Base-by-base conservation (phyloP, 768 basidiomycete species). In the Termitomyces sp. region DNA sequence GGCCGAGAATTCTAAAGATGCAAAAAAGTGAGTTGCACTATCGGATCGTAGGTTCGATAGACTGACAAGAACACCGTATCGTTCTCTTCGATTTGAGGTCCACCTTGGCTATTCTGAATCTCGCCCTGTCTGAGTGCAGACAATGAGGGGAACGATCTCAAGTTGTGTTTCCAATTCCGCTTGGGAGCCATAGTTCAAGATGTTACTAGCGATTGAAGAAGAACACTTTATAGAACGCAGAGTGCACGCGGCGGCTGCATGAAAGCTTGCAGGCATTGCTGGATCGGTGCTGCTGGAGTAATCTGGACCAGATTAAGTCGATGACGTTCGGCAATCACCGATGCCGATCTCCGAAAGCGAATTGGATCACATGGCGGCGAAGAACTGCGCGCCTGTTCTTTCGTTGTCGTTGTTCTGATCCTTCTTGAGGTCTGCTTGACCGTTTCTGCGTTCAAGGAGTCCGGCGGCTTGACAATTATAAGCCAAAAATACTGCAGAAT, bases 1-100 rank as follows among this genome's bases (percentile, higher is more conserved):
- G 62, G 8, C 62, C 62, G 2, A 63, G 52, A 26, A 63, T 52
- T 32, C 62, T 63, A 26, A 1, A 59, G 36, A 20, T 18, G n/a
- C 28, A 5, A 36, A 52, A 9, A 14, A 9, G 26, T 59, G 9
- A 49, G 50, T 10, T 43, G 18, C 13, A 13, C 9, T 36, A 33
- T 48, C 2, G n/a, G 20, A 26, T 38, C 14, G 10, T 12, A 47
- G 23, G 16, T 14, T 18, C 1, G 35, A 30, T 5, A 3, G 30
- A 53, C 59, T 23, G 20, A 58, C 62, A 61, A 32, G 20, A 55
- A 54, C 28, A 63, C 40, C 0, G 56, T 58, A 47, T 61, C 62
- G 4, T 48, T 40, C 20, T 55, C 56, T 30, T 55, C 55, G 16
- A 60, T 49, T 20, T 59, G 52, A 14, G 18, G 5, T 14, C 32